These are phyloP conservation scores for Phyllosticta citribraziliensis DNA, from an alignment of 2,329 filamentous ascomycete species.

Conservation along the genomic window DNA sequence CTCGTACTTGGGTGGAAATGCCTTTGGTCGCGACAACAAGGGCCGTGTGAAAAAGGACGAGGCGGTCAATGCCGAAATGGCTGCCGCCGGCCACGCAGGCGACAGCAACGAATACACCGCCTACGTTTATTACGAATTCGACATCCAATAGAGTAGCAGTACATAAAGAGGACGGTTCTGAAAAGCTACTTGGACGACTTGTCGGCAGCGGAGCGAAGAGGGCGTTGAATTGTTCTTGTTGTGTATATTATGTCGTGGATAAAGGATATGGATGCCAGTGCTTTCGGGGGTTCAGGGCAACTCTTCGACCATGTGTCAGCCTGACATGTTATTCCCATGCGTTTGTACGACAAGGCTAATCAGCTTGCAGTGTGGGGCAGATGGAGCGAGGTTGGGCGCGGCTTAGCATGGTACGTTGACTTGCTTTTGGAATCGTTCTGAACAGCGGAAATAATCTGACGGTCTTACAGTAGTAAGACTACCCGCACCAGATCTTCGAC, in stretches of 20 bases:
- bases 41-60: conserved; percentile 89
- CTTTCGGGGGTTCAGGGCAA: neutral
- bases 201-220: neutral
- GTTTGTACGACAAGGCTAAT: neutral
- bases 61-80: conserved; percentile 70
- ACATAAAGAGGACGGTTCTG: neutral
- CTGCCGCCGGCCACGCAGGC: conserved; percentile 56
- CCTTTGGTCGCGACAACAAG: conserved; percentile 85
- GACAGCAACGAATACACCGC: conserved; percentile 82
- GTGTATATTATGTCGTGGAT: neutral
- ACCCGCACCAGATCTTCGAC: no score
- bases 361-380: neutral
- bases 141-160: conserved; percentile 41
- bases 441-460: neutral
- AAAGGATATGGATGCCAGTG: neutral
- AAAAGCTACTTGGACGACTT: neutral
- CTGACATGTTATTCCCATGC: neutral
- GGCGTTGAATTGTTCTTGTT: neutral
- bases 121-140: conserved; percentile 95
- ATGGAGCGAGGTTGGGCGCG: neutral
- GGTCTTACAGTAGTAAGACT: neutral
- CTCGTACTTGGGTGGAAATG: conserved; percentile 89
- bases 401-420: neutral
- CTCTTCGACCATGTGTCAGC: neutral
- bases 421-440: neutral